A percentile compares a stretch with the other conserved stretches of the same genome.
Evolutionary conservation across 371 early-diverging fungal genomes (phyloP).

Genomic region (Haplosporangium sp.): DNA sequence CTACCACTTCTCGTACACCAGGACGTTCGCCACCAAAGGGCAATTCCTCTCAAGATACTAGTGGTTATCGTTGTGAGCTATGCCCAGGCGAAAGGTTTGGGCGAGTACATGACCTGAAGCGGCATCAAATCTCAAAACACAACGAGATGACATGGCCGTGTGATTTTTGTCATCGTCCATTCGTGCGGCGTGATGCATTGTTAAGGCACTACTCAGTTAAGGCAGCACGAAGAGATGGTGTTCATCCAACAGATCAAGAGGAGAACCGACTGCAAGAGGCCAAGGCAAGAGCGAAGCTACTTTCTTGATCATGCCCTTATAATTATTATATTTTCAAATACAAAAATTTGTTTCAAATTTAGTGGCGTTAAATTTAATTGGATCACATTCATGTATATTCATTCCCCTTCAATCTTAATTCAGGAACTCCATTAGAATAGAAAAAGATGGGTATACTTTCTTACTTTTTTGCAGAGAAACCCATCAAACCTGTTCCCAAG

Average conservation of each 20-base stretch:
- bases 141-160: conserved; percentile 57
- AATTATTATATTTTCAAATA: neutral
- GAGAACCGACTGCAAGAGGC: conserved; percentile 43
- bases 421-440: too few relatives aligned
- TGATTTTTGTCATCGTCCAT: conserved; percentile 53
- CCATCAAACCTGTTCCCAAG: conserved; percentile 33
- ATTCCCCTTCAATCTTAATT: neutral
- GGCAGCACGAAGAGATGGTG: conserved; percentile 43
- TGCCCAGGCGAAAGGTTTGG: conserved; percentile 55
- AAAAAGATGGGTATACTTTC: conserved; percentile 33
- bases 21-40: conserved; percentile 18
- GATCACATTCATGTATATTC: too few relatives aligned
- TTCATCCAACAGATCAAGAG: conserved; percentile 46
- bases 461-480: conserved; percentile 34
- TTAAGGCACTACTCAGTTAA: conserved; percentile 51
- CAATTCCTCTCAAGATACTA: conserved; percentile 17
- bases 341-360: neutral
- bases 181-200: conserved; percentile 50
- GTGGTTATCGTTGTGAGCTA: conserved; percentile 48
- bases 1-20: neutral
- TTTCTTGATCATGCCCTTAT: conserved; percentile 6
- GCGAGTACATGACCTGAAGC: conserved; percentile 52
- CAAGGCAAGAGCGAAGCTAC: conserved; percentile 43
- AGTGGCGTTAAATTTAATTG: neutral
- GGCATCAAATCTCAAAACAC: conserved; percentile 55